Evolutionary conservation across 2,329 filamentous ascomycete genomes (phyloP).

Genomic region (Cordyceps tenuipes): DNA sequence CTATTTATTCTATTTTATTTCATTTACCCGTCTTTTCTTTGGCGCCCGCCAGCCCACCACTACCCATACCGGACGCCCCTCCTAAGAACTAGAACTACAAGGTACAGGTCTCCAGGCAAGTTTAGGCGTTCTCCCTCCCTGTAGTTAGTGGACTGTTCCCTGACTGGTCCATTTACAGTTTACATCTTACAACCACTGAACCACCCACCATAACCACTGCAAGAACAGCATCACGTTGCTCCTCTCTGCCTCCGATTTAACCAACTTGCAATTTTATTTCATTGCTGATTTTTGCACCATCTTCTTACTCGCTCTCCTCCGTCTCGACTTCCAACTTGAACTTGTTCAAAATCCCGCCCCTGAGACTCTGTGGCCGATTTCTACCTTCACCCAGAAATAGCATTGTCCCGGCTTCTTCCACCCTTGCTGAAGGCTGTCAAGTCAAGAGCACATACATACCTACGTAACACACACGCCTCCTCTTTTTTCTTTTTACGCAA

Average conservation of each 20-base stretch:
- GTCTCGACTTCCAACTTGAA: background rate
- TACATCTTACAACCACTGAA: background rate
- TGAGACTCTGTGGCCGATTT: background rate
- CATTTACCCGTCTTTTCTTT: background rate
- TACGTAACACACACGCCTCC: background rate
- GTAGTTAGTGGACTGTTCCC: no score
- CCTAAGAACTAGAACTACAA: background rate
- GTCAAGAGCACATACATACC: background rate
- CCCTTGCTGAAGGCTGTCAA: background rate
- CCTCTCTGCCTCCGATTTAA: background rate
- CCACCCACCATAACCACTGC: background rate
- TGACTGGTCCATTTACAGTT: background rate
- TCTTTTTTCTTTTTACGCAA: conserved; percentile 6
- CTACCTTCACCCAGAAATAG: background rate
- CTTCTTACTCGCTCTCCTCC: background rate
- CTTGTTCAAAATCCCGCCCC: background rate
- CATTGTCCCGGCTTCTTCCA: conserved; percentile 4
- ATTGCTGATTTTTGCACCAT: background rate
- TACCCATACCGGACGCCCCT: background rate
- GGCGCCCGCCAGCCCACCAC: background rate
- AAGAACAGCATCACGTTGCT: conserved; percentile 7
- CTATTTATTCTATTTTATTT: background rate
- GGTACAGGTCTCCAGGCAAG: background rate
- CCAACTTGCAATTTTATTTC: conserved; percentile 9
- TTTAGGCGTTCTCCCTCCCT: background rate